Evolutionary conservation across 768 basidiomycete genomes (phyloP).

Genomic region (Russula sp.): DNA sequence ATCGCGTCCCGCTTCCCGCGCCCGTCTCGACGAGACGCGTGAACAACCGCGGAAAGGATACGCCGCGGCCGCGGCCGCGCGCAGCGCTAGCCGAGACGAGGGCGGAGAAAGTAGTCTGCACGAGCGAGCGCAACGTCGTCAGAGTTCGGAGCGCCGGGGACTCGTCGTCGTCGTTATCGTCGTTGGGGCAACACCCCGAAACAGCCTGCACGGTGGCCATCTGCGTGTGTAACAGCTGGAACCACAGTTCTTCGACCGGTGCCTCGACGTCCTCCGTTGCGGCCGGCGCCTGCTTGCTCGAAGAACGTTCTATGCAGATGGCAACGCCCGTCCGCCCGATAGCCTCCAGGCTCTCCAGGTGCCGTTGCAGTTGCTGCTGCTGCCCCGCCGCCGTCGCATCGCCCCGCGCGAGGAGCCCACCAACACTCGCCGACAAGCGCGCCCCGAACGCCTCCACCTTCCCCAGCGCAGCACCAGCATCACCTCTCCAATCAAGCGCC

Average conservation of each 20-base stretch:
- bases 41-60: slow-evolving; percentile 92
- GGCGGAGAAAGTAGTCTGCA: slow-evolving; percentile 78
- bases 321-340: slow-evolving; percentile 56
- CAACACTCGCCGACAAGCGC: slow-evolving; percentile 40
- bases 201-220: slow-evolving; percentile 72
- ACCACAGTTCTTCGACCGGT: slow-evolving; percentile 83
- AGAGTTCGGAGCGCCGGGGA: slow-evolving; percentile 32
- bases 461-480: slow-evolving; percentile 56
- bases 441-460: slow-evolving; percentile 59
- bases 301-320: slow-evolving; percentile 71
- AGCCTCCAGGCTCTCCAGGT: slow-evolving; percentile 46
- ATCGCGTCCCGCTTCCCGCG: slow-evolving; percentile 51
- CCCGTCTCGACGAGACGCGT: slow-evolving; percentile 71
- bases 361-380: slow-evolving; percentile 29
- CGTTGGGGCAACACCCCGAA: slow-evolving; percentile 37
- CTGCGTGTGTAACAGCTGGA: slow-evolving; percentile 74
- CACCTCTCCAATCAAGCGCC: slow-evolving; percentile 61
- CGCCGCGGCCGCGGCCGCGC: slow-evolving; percentile 32
- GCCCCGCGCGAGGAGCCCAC: slow-evolving; percentile 32
- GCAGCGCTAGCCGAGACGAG: slow-evolving; percentile 76
- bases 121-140: slow-evolving; percentile 57
- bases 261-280: slow-evolving; percentile 32
- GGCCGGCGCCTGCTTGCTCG: slow-evolving; percentile 30
- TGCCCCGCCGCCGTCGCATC: neutral
- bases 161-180: slow-evolving; percentile 17